These are phyloP conservation scores for Hypoxylon lenormandii DNA, from an alignment of 495 filamentous ascomycete species.

Conservation along the genomic window DNA sequence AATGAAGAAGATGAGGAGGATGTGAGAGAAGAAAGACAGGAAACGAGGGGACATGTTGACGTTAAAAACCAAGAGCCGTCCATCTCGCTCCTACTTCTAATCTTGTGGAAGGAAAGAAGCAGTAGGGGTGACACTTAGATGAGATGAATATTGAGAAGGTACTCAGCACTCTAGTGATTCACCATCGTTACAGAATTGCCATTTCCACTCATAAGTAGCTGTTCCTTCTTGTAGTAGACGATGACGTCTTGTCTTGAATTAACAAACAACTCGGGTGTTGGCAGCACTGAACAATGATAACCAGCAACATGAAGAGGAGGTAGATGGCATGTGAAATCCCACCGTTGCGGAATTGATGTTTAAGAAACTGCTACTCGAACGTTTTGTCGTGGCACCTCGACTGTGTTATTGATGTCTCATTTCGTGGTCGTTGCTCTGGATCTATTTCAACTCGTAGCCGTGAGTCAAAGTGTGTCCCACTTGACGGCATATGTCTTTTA, in stretches of 20 bases:
- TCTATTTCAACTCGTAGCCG: not conserved
- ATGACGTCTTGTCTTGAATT: slow-evolving; percentile 16
- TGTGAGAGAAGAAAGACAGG: not conserved
- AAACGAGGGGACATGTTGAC: not conserved
- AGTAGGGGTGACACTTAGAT: not conserved
- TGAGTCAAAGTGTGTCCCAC: not conserved
- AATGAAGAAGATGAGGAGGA: slow-evolving; percentile 4
- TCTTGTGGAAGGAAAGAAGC: slow-evolving; percentile 2
- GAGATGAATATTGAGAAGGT: not conserved
- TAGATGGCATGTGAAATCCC: slow-evolving; percentile 14
- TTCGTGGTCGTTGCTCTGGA: not conserved
- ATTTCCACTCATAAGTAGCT: not conserved
- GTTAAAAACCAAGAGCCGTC: slow-evolving; percentile 5
- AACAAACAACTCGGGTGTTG: not conserved
- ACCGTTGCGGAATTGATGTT: not conserved
- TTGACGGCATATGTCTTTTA: no score
- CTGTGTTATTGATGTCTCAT: not conserved
- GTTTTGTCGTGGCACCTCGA: not conserved
- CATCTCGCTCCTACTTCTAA: slow-evolving; percentile 17
- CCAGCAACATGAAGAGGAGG: not conserved
- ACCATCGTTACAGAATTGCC: not conserved
- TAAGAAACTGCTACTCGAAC: not conserved
- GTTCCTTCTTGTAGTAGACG: not conserved
- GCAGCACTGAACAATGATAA: not conserved
- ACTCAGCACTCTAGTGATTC: not conserved